Percentiles rank a stretch among this genome's conserved stretches.
Evolutionary conservation across 192 early-diverging fungal genomes (phyloP).

Genomic region (Gigaspora rosea): DNA sequence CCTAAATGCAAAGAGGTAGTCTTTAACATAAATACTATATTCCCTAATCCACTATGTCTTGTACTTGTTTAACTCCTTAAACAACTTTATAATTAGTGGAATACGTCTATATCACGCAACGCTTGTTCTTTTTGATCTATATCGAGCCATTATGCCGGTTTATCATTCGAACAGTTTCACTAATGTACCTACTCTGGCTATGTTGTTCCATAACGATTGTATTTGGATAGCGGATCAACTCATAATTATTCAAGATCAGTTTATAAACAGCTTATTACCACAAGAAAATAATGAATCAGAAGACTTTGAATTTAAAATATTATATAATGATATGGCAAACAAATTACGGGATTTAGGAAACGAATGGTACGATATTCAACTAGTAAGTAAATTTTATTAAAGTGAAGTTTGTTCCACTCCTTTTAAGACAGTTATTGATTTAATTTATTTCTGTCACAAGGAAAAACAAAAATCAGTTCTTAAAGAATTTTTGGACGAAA

Average conservation of each 20-base stretch:
- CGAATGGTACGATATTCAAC: conserved; percentile 52
- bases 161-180: conserved; percentile 58
- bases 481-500: conserved; percentile 45
- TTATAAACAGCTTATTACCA: conserved; percentile 32
- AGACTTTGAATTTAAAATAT: conserved; percentile 20
- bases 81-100: conserved; percentile 21
- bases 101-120: conserved; percentile 47
- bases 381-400: conserved; percentile 50
- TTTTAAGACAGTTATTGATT: not conserved
- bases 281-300: not conserved
- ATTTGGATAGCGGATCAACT: conserved; percentile 60
- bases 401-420: not conserved
- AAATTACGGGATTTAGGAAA: conserved; percentile 54
- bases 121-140: conserved; percentile 56
- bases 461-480: conserved; percentile 56
- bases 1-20: conserved; percentile 31
- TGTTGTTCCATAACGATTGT: conserved; percentile 74
- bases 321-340: conserved; percentile 56
- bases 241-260: conserved; percentile 40
- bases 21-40: not conserved
- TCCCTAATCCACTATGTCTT: not conserved
- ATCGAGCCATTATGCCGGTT: conserved; percentile 62
- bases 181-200: conserved; percentile 53
- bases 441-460: conserved; percentile 34
- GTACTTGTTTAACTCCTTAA: not conserved